Conservation (phyloP, 2,329 filamentous ascomycete species). For the Colletotrichum sp. region DNA sequence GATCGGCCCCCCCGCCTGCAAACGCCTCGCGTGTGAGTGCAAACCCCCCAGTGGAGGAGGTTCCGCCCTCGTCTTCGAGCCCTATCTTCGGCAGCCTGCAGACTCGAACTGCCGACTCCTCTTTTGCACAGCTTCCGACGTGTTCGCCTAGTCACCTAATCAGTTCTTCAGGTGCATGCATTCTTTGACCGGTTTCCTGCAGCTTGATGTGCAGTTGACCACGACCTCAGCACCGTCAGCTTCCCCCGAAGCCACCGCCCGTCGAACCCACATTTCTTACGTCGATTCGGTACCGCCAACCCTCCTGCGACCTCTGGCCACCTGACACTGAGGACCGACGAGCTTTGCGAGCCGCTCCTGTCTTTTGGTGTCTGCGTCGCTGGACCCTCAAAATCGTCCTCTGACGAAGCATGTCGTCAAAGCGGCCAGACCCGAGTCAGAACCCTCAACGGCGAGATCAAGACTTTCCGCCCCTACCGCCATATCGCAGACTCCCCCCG, state of each 20-base stretch:
- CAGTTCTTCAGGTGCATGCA: not conserved
- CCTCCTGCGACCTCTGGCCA: not conserved
- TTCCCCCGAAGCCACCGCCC: not conserved
- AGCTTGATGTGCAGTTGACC: not conserved
- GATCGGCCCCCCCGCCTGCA: not conserved
- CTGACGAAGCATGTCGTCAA: conserved; percentile 22
- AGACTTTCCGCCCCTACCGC: conserved; percentile 35
- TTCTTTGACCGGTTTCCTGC: not conserved
- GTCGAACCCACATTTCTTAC: conserved; percentile 3
- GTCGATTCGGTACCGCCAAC: not conserved
- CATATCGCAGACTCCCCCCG: conserved; percentile 34
- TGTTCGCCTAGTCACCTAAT: not conserved
- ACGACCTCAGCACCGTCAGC: not conserved
- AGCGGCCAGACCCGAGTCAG: conserved; percentile 16
- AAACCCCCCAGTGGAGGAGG: not conserved
- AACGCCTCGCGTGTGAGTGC: conserved; percentile 1
- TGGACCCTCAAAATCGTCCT: conserved; percentile 19
- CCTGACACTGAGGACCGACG: not conserved
- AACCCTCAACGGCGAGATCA: conserved; percentile 35
- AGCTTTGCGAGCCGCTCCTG: not conserved
- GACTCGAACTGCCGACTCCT: not conserved
- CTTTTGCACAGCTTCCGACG: not conserved
- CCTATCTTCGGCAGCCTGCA: not conserved
- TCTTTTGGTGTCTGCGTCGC: not conserved
- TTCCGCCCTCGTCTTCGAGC: not conserved